phyloP scores from a whole-genome alignment of 169 alveolate genomes.

The Neospora caninum region DNA sequence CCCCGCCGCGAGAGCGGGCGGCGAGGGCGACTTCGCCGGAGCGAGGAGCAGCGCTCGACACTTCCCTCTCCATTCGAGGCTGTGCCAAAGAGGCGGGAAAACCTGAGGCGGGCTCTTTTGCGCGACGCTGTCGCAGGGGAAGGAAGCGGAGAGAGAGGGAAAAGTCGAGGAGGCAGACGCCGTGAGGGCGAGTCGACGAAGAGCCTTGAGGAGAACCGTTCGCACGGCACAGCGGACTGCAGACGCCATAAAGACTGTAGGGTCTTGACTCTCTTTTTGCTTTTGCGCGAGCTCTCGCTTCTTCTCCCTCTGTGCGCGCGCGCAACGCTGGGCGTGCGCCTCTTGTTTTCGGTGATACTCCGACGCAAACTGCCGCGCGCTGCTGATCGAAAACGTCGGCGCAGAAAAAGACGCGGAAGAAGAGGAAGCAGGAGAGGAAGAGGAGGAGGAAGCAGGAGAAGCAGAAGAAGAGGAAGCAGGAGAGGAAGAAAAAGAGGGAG shows the following conservation, averaged over 20 bases:
- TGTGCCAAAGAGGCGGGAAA: background rate
- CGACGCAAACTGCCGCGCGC: constrained; percentile 49
- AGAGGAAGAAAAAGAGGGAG: background rate
- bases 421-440: background rate
- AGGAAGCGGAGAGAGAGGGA: background rate
- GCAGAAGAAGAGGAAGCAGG: background rate
- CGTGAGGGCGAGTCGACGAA: background rate
- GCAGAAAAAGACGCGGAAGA: constrained; percentile 16
- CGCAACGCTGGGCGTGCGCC: constrained; percentile 2
- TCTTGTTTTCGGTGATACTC: constrained; percentile 59
- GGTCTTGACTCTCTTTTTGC: constrained; percentile 39
- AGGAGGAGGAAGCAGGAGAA: background rate
- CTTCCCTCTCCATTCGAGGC: background rate
- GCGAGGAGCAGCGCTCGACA: background rate
- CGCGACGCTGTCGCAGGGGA: background rate
- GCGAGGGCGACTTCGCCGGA: background rate
- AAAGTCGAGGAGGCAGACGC: background rate
- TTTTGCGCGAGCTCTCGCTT: constrained; percentile 21
- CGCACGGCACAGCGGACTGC: constrained; percentile 24
- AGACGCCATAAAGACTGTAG: constrained; percentile 56
- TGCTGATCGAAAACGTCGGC: constrained; percentile 33
- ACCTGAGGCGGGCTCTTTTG: background rate
- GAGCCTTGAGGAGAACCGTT: background rate
- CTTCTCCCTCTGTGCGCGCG: constrained; percentile 20
- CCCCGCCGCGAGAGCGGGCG: background rate